A percentile compares a stretch with the other conserved stretches of the same genome.
phyloP scores from a whole-genome alignment of 768 basidiomycete genomes.

The Sarcodon aspratus region DNA sequence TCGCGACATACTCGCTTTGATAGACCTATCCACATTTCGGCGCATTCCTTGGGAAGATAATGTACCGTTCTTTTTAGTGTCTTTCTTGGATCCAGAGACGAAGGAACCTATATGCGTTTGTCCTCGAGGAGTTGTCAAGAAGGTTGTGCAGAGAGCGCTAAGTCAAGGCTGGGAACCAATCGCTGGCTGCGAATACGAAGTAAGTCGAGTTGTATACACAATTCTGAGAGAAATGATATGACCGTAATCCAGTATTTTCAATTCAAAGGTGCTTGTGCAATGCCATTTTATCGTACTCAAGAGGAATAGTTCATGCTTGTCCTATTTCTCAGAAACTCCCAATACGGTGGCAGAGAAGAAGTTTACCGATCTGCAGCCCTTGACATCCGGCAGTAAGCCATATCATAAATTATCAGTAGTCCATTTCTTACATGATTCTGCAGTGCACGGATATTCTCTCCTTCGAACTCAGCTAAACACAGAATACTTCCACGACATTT shows the following conservation, averaged over 20 bases:
- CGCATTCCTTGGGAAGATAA: constrained; percentile 88
- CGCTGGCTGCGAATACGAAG: constrained; percentile 94
- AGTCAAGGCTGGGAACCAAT: constrained; percentile 47
- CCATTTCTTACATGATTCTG: neutral
- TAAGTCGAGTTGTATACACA: constrained; percentile 18
- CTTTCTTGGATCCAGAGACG: constrained; percentile 83
- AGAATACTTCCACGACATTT: constrained; percentile 82
- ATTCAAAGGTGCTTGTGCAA: constrained; percentile 54
- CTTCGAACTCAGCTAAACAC: constrained; percentile 84
- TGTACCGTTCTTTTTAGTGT: constrained; percentile 88
- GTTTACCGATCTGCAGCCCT: constrained; percentile 58
- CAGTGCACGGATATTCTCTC: constrained; percentile 97
- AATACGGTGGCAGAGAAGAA: constrained; percentile 65
- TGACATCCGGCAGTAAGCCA: constrained; percentile 89
- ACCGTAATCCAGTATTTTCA: constrained; percentile 59
- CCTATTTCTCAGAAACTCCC: constrained; percentile 56
- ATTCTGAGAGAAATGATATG: constrained; percentile 1
- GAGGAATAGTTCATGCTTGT: neutral
- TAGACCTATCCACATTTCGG: constrained; percentile 83
- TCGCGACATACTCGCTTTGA: constrained; percentile 73
- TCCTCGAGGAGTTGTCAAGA: constrained; percentile 72
- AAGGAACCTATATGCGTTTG: constrained; percentile 68
- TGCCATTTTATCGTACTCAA: neutral
- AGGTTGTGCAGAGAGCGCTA: constrained; percentile 38
- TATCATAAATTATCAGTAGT: neutral